Base-by-base conservation (phyloP, 2,329 filamentous ascomycete genomes). In the Arthrobotrys sphaeroides region DNA sequence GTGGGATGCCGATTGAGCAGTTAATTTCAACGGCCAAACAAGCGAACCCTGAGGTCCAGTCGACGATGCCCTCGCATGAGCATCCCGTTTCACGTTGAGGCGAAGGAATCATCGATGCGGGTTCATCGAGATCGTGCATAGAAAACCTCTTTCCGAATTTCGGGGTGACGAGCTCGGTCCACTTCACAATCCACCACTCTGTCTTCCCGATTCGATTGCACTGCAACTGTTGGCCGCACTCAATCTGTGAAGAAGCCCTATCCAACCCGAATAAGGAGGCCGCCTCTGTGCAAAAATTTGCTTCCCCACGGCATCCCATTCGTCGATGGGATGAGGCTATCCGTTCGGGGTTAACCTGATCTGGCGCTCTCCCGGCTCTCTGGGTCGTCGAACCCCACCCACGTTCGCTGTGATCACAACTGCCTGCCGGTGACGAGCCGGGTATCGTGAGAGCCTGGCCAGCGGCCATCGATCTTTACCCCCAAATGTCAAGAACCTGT, bases 1-100 rank as follows among this genome's bases (percentile, higher is more conserved):
- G 38, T 53, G 45, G 45, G 18, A 55, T 47, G 47, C 26, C 7
- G 24, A 26, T 31, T 74, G 69, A 74, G 69, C 69, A 74, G 42
- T 74, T 74, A 74, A 74, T 74, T 74, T 67, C 55, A 42, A 66
- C 43, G 69, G 60, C 55, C 38, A 65, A 60, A 60, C 61, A 74
- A 74, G 69, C 60, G 69, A 66, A 61, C 57, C 60, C 26, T 43
- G 49, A 43, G 57, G 60, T 31, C 16, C n/a, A n/a, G 31, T 24
- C 51, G 28, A 36, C 13, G 22, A 24, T 55, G 13, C n/a, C 51
- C 28, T 55, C 51, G 28, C 31, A 55, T 31, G 51, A 16, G 10
- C 22, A 24, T n/a, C 28, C 43, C 5, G 26, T 64, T 47, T 45
- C 26, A 62, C n/a, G 7, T 53, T 55, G 22, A 36, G 22, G 16